Evolutionary conservation across 225 moss, liverwort and hornwort genomes (phyloP).

Genomic region (Straminergon stramineum): DNA sequence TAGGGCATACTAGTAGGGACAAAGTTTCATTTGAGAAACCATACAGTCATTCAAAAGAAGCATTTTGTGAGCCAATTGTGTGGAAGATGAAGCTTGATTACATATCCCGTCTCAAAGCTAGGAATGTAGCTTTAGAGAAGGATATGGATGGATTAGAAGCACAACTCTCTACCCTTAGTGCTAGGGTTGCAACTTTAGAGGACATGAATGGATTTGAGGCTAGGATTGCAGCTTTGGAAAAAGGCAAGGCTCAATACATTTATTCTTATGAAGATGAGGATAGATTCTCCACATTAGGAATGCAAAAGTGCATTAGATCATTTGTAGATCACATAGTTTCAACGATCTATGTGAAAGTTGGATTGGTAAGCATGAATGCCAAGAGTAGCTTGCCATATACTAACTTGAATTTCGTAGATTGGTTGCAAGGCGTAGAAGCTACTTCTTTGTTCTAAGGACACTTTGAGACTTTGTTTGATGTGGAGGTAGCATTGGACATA

Average conservation of each 20-base stretch:
- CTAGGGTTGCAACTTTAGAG: too few species aligned
- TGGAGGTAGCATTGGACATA: not conserved
- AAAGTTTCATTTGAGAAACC: not conserved
- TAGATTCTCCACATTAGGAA: rapidly evolving
- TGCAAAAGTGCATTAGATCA: not conserved
- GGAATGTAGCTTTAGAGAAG: too few species aligned
- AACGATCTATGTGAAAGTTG: rapidly evolving
- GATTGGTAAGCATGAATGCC: not conserved
- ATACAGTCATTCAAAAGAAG: not conserved
- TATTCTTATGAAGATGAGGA: not conserved
- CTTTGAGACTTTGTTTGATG: not conserved
- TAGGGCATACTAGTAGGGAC: too few species aligned
- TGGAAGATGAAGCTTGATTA: not conserved
- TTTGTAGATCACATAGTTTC: not conserved
- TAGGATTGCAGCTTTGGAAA: rapidly evolving
- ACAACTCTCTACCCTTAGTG: too few species aligned
- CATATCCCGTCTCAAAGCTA: too few species aligned
- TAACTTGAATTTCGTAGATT: rapidly evolving
- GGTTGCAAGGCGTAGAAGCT: rapidly evolving
- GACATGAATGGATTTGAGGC: too few species aligned
- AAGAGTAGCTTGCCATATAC: not conserved
- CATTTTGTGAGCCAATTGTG: not conserved
- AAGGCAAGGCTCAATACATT: rapidly evolving
- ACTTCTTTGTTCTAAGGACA: not conserved
- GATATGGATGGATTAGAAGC: too few species aligned